Evolutionary conservation across 352 stramenopile species (phyloP).

Genomic region (Pythium rishiriense): DNA sequence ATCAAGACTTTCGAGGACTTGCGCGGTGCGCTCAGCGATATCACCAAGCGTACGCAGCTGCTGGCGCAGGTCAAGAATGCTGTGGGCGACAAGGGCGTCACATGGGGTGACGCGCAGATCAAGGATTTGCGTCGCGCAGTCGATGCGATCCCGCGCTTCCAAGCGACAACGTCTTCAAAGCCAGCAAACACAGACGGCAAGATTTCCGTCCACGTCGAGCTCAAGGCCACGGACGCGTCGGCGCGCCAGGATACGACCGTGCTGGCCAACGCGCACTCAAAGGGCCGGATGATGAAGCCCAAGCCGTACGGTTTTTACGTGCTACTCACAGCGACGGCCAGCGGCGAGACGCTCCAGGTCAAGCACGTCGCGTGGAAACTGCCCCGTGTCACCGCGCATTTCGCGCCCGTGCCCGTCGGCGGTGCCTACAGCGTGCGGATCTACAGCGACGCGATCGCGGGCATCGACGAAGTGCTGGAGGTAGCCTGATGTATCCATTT

Average conservation of each 20-base stretch:
- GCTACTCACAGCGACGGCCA: slow-evolving; percentile 32
- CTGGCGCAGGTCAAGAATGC: slow-evolving; percentile 13
- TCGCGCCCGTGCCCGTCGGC: slow-evolving; percentile 30
- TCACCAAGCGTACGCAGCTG: slow-evolving; percentile 19
- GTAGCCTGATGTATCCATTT: slow-evolving; percentile 5
- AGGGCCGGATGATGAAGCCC: slow-evolving; percentile 49
- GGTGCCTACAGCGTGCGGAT: slow-evolving; percentile 30
- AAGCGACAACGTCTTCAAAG: slow-evolving; percentile 20
- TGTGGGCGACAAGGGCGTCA: slow-evolving; percentile 5
- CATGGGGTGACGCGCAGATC: slow-evolving; percentile 26
- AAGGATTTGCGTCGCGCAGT: slow-evolving; percentile 47
- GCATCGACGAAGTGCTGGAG: slow-evolving; percentile 25
- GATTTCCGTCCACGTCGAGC: slow-evolving; percentile 32
- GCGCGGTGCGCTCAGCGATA: slow-evolving; percentile 5
- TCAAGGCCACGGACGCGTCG: slow-evolving; percentile 23
- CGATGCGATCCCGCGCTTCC: slow-evolving; percentile 47
- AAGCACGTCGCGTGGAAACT: slow-evolving; percentile 63
- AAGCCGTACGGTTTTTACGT: slow-evolving; percentile 78
- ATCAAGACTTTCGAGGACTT: slow-evolving; percentile 14
- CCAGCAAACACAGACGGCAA: background rate
- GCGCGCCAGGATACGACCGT: slow-evolving; percentile 27
- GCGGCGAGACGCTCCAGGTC: slow-evolving; percentile 40
- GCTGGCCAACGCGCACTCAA: slow-evolving; percentile 18
- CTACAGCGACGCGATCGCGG: slow-evolving; percentile 52
- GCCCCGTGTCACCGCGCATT: slow-evolving; percentile 31